A percentile compares a stretch with the other conserved stretches of the same genome.
Evolutionary conservation across 768 basidiomycete genomes (phyloP).

Genomic region (Sarcomyxa edulis): DNA sequence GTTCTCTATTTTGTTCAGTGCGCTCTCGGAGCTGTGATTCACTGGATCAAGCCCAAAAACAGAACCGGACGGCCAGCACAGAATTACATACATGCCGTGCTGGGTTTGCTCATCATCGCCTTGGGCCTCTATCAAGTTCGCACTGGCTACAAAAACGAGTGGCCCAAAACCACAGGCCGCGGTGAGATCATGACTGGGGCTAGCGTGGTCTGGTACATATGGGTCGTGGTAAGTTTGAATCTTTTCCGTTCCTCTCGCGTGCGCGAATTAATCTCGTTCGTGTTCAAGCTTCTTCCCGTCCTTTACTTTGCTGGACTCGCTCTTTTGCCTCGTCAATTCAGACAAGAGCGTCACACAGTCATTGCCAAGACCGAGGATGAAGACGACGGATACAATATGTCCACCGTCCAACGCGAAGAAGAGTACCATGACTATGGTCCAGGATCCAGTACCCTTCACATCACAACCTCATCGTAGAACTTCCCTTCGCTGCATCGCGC

Average conservation of each 20-base stretch:
- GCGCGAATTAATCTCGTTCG: slow-evolving; percentile 2
- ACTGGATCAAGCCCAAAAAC: slow-evolving; percentile 41
- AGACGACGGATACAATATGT: too few species aligned
- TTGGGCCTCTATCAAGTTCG: slow-evolving; percentile 47
- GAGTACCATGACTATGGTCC: too few species aligned
- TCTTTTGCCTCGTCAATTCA: slow-evolving; percentile 41
- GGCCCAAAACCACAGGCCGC: slow-evolving; percentile 40
- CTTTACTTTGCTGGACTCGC: slow-evolving; percentile 35
- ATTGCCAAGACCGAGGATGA: slow-evolving; percentile 12
- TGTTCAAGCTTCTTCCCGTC: slow-evolving; percentile 34
- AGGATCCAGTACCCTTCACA: too few species aligned
- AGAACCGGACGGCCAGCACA: slow-evolving; percentile 36
- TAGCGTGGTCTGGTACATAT: slow-evolving; percentile 39
- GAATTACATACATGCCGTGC: slow-evolving; percentile 53
- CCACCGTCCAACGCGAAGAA: too few species aligned
- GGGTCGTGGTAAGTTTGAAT: slow-evolving; percentile 37
- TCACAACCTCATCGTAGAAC: too few species aligned
- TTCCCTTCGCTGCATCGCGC: too few species aligned
- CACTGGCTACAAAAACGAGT: slow-evolving; percentile 42
- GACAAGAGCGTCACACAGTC: slow-evolving; percentile 42
- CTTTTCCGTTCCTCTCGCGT: not conserved
- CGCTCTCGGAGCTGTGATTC: slow-evolving; percentile 45
- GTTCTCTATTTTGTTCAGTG: slow-evolving; percentile 46
- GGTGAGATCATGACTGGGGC: slow-evolving; percentile 28
- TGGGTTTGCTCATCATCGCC: slow-evolving; percentile 46